phyloP scores from a whole-genome alignment of 148 eudicot species.

The Amaranthus cruentus region DNA sequence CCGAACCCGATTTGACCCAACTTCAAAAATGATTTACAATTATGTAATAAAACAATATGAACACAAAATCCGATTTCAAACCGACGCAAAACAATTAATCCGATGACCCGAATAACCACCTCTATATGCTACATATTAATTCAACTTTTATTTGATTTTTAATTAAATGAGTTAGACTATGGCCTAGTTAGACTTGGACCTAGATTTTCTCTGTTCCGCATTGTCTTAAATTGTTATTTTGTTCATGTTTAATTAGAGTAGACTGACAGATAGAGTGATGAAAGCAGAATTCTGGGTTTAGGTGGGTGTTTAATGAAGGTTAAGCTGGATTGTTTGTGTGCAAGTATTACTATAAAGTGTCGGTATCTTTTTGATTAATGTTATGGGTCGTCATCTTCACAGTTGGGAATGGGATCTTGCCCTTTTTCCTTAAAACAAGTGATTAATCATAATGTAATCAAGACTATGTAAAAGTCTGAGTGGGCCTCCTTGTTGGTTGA shows the following conservation, averaged over 20 bases:
- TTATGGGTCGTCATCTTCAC: slow-evolving; percentile 20
- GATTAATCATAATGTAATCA: slow-evolving; percentile 25
- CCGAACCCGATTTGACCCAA: too few species aligned
- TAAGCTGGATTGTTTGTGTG: neutral
- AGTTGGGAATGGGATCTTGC: slow-evolving; percentile 10
- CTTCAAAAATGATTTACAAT: too few species aligned
- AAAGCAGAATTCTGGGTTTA: neutral
- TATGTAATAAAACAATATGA: too few species aligned
- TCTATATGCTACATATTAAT: too few species aligned
- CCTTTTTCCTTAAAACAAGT: slow-evolving; percentile 4
- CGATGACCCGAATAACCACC: too few species aligned
- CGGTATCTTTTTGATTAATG: slow-evolving; percentile 17
- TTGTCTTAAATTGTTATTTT: neutral
- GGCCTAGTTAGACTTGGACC: too few species aligned
- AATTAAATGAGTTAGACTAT: too few species aligned
- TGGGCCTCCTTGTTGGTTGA: slow-evolving; percentile 43
- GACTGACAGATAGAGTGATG: neutral
- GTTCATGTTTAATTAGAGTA: neutral
- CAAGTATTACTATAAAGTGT: slow-evolving; percentile 10
- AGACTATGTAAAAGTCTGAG: slow-evolving; percentile 11
- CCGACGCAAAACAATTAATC: too few species aligned
- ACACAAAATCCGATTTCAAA: too few species aligned
- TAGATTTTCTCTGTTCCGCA: too few species aligned
- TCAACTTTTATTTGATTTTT: too few species aligned
- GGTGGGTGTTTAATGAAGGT: slow-evolving; percentile 11